phyloP scores from a whole-genome alignment of 208 protist genomes.

The Trypanosoma congolense region DNA sequence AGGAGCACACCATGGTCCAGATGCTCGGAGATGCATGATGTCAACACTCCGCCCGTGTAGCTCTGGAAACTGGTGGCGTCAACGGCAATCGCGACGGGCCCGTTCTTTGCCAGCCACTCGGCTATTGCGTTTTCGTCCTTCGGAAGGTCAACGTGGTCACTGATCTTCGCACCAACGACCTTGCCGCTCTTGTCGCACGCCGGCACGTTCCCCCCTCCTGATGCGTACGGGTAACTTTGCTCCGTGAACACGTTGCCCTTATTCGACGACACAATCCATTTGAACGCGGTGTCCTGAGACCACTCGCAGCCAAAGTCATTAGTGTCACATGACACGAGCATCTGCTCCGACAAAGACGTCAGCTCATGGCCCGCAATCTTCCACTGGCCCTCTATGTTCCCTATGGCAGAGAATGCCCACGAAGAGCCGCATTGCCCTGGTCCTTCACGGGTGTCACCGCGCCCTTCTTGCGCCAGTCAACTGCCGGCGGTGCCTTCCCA shows the following conservation, averaged over 20 bases:
- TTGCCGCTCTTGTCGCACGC: constrained; percentile 35
- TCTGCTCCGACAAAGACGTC: constrained; percentile 2
- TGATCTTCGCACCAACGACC: constrained; percentile 62
- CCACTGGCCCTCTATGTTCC: constrained; percentile 6
- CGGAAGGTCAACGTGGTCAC: constrained; percentile 16
- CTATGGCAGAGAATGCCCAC: constrained; percentile 2
- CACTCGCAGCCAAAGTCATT: background rate
- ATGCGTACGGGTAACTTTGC: constrained; percentile 83
- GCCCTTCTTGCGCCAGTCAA: constrained; percentile 3
- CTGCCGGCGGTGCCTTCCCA: background rate
- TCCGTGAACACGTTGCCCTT: constrained; percentile 4
- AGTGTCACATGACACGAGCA: constrained; percentile 7
- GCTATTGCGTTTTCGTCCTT: constrained; percentile 66
- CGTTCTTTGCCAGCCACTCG: constrained; percentile 50
- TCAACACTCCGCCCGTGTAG: constrained; percentile 1
- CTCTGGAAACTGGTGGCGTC: constrained; percentile 1
- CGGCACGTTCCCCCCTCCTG: constrained; percentile 29
- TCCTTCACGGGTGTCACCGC: constrained; percentile 6
- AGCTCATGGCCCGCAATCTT: background rate
- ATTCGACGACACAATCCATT: constrained; percentile 1
- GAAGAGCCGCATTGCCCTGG: constrained; percentile 2
- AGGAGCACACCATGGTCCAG: constrained; percentile 7
- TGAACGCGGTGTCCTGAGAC: constrained; percentile 3
- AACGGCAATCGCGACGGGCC: constrained; percentile 61
- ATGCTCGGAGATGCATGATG: constrained; percentile 5